Evolutionary conservation across 495 filamentous ascomycete genomes (phyloP), one percentile per base, ranked within the genome.

Genomic region (Tricharina praecox): DNA sequence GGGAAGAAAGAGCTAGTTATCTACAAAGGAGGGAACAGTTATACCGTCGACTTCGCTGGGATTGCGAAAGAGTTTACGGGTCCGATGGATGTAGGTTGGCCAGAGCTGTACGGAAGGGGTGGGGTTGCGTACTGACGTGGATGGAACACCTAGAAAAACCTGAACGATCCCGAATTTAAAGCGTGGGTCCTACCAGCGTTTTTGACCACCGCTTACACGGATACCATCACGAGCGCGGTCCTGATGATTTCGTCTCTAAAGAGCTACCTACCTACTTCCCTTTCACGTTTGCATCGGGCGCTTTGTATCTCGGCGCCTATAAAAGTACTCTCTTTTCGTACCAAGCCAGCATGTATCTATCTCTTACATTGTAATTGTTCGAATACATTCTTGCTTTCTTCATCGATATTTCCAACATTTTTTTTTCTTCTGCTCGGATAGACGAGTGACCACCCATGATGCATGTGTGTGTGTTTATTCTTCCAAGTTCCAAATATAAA

Each of bases 241-340:
- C 18, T 66, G 10, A 64, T 71, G 62, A 70, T 68, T 67, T 65
- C 59, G 1, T 53, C 57, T 0, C 32, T 67, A 39, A 64, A 70
- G 41, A 56, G 57, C 5, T 70, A 66, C 49, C 69, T 70, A n/a
- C n/a, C n/a, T n/a, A n/a, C n/a, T n/a, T n/a, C n/a, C n/a, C n/a
- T n/a, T n/a, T n/a, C n/a, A n/a, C n/a, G n/a, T n/a, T n/a, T n/a
- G n/a, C n/a, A n/a, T n/a, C n/a, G n/a, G n/a, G n/a, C n/a, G n/a
- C n/a, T n/a, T n/a, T n/a, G n/a, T n/a, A n/a, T n/a, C n/a, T n/a
- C n/a, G n/a, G n/a, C n/a, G n/a, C n/a, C n/a, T n/a, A n/a, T n/a
- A n/a, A n/a, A n/a, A n/a, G n/a, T n/a, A n/a, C n/a, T n/a, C n/a
- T n/a, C n/a, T n/a, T n/a, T n/a, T n/a, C n/a, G n/a, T n/a, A n/a